These are phyloP conservation scores for Drosera capensis DNA, from an alignment of 148 eudicot genomes.

Conservation along the genomic window DNA sequence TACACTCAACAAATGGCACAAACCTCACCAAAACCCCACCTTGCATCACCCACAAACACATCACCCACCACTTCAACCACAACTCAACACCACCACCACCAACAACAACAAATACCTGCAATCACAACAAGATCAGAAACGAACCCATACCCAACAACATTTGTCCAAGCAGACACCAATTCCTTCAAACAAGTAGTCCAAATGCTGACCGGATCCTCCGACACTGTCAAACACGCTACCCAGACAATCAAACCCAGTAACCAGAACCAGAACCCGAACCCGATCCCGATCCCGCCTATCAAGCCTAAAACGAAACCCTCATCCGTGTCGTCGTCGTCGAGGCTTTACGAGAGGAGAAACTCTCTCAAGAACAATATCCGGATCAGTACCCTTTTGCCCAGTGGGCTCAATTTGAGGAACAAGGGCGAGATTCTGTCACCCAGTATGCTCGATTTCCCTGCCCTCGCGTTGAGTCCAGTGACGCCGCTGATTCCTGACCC, in stretches of 20 bases:
- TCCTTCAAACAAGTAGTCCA: slow-evolving; percentile 77
- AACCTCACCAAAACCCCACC: slow-evolving; percentile 11
- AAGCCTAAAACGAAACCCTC: neutral
- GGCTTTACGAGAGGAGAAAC: slow-evolving; percentile 58
- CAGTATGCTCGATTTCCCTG: slow-evolving; percentile 56
- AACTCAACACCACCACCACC: slow-evolving; percentile 5
- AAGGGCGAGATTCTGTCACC: slow-evolving; percentile 60
- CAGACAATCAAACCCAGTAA: neutral
- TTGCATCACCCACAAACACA: slow-evolving; percentile 12
- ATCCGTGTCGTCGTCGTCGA: neutral
- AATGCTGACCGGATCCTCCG: slow-evolving; percentile 61
- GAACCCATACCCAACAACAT: slow-evolving; percentile 64
- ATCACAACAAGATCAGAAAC: slow-evolving; percentile 45
- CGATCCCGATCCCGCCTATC: neutral
- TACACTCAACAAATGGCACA: slow-evolving; percentile 9
- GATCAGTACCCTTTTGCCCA: slow-evolving; percentile 22
- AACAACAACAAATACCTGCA: neutral
- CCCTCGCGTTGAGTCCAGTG: slow-evolving; percentile 40
- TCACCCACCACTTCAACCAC: slow-evolving; percentile 8
- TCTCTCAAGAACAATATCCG: slow-evolving; percentile 22
- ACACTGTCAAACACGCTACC: slow-evolving; percentile 18
- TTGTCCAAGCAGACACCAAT: slow-evolving; percentile 56
- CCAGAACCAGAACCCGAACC: slow-evolving; percentile 6
- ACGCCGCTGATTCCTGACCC: slow-evolving; percentile 44
- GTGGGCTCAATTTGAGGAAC: slow-evolving; percentile 16